phyloP scores from a whole-genome alignment of 352 stramenopile genomes.

The Halophytophthora batemanensis region DNA sequence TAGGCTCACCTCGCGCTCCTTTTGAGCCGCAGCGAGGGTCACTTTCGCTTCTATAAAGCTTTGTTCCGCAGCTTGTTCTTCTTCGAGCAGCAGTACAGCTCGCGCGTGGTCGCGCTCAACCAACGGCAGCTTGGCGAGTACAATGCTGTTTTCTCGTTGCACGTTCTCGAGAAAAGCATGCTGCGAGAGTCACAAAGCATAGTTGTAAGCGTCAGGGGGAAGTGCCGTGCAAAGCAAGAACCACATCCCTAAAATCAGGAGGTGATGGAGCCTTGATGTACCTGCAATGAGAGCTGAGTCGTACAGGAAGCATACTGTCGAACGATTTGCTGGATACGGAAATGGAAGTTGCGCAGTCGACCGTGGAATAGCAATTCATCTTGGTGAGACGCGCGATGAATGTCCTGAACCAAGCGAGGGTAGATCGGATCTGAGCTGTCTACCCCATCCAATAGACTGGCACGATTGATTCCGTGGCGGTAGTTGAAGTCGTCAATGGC shows the following conservation, averaged over 20 bases:
- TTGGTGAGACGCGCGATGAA: conserved; percentile 53
- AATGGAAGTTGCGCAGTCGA: conserved; percentile 63
- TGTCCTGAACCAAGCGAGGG: conserved; percentile 42
- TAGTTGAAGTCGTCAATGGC: conserved; percentile 73
- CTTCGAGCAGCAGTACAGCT: conserved; percentile 33
- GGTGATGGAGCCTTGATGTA: conserved; percentile 12
- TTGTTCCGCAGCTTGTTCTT: conserved; percentile 34
- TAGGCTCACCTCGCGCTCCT: conserved; percentile 39
- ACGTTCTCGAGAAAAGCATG: conserved; percentile 48
- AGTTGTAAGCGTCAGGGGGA: background rate
- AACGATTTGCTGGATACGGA: conserved; percentile 57
- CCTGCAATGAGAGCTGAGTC: conserved; percentile 50
- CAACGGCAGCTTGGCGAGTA: conserved; percentile 54
- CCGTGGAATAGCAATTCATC: conserved; percentile 69
- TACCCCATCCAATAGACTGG: conserved; percentile 16
- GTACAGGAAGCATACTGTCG: conserved; percentile 34
- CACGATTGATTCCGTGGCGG: conserved; percentile 54
- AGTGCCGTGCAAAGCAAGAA: background rate
- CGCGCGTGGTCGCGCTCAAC: conserved; percentile 56
- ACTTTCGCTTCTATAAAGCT: conserved; percentile 27
- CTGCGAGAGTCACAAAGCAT: conserved; percentile 15
- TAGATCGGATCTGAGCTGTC: conserved; percentile 46
- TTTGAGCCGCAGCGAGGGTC: conserved; percentile 27
- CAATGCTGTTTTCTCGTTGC: conserved; percentile 38
- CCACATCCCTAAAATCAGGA: background rate